These are phyloP conservation scores for Amphirosellinia nigrospora DNA, from an alignment of 495 filamentous ascomycete genomes.

Conservation along the genomic window DNA sequence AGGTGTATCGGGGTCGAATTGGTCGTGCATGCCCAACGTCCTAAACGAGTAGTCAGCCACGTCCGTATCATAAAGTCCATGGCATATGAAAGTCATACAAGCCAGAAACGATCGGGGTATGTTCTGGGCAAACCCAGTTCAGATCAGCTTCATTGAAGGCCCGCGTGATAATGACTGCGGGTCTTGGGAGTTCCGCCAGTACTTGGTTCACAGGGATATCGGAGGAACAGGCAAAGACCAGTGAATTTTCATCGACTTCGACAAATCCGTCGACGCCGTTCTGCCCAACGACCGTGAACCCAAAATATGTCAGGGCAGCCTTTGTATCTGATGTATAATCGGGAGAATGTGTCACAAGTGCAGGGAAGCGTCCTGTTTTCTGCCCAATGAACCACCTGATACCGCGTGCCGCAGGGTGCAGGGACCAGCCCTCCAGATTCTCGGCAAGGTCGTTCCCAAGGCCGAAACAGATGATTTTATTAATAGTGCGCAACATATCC, in stretches of 20 bases:
- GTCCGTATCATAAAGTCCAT: neutral
- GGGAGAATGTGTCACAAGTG: constrained; percentile 11
- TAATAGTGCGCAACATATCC: neutral
- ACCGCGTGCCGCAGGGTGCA: neutral
- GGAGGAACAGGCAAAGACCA: constrained; percentile 29
- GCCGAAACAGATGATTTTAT: constrained; percentile 23
- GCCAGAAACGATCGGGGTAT: neutral
- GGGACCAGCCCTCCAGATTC: neutral
- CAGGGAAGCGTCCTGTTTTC: neutral
- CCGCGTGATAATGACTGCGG: constrained; percentile 34
- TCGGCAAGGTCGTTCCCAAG: neutral
- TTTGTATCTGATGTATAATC: neutral
- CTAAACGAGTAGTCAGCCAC: neutral
- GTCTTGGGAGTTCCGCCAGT: constrained; percentile 37
- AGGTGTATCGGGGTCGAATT: constrained; percentile 9
- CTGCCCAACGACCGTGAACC: neutral
- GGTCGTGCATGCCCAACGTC: neutral
- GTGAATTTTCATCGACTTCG: constrained; percentile 31
- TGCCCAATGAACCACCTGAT: neutral
- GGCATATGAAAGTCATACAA: neutral
- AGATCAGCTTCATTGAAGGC: neutral
- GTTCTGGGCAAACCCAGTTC: neutral
- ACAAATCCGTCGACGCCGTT: constrained; percentile 32
- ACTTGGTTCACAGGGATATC: constrained; percentile 35
- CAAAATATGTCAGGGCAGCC: neutral